These are phyloP conservation scores for Thielaviopsis ethacetica DNA, from an alignment of 2,329 filamentous ascomycete species.

Conservation along the genomic window DNA sequence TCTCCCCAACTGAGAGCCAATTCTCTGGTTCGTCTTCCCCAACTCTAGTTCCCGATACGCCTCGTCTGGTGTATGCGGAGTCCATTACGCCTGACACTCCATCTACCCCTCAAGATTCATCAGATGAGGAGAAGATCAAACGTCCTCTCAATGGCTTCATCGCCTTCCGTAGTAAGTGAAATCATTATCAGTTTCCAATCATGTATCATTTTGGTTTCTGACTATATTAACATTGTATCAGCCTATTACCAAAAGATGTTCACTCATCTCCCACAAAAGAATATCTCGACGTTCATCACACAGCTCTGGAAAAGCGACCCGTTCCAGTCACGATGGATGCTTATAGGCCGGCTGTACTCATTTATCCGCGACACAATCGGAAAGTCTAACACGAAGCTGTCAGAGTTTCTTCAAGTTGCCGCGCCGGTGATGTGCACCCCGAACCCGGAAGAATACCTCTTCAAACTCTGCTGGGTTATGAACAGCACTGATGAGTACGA, in stretches of 20 bases:
- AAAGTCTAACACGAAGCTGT: constrained; percentile 28
- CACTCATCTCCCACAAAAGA: constrained; percentile 31
- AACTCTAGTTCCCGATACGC: neutral
- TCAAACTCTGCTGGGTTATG: constrained; percentile 26
- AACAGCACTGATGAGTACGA: neutral
- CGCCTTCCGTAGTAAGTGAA: constrained; percentile 18
- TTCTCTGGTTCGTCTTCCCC: neutral
- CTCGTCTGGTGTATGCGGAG: neutral
- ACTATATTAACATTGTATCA: constrained; percentile 14
- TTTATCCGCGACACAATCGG: constrained; percentile 33
- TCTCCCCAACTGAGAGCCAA: neutral
- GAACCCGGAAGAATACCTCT: constrained; percentile 28
- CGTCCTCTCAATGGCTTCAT: constrained; percentile 18
- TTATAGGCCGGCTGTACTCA: constrained; percentile 39
- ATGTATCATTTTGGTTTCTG: neutral
- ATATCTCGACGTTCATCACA: constrained; percentile 31
- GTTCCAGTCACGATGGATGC: constrained; percentile 33
- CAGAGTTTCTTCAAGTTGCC: constrained; percentile 28
- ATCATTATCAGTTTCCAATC: neutral
- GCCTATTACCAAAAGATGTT: constrained; percentile 32
- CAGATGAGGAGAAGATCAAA: neutral
- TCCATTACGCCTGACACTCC: neutral
- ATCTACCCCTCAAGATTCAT: neutral
- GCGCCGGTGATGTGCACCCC: constrained; percentile 30
- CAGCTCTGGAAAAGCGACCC: constrained; percentile 33